Evolutionary conservation across 1,284 basidiomycete species (phyloP), one percentile per base, ranked within the genome.

Genomic region (Hortiboletus rubellus): DNA sequence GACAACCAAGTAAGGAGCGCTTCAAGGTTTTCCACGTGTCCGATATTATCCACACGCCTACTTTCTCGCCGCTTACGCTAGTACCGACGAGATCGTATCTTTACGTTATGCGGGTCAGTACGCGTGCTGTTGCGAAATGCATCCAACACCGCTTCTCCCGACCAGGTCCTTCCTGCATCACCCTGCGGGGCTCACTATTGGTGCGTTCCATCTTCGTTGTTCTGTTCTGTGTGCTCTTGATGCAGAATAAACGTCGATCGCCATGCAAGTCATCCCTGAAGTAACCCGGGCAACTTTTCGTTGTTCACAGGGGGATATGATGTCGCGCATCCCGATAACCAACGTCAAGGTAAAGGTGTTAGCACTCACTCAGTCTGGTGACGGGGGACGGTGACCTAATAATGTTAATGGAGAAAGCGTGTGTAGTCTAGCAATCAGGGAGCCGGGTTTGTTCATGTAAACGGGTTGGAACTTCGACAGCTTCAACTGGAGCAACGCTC

Each of bases 301-400:
- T 50, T 93, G 15, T 91, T 84, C 66, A 93, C 90, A 0, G 91
- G 91, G n/a, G 17, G 91, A 93, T 67, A 70, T 91, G 54, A 87
- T 90, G 18, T 81, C 87, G 11, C 88, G 90, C 63, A 91, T 66
- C 65, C 79, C 3, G 85, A 86, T 51, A 84, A 85, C 59, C 80
- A 90, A 67, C 22, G 22, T 22, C 22, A 22, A 22, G 22, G 2
- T 22, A 22, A 22, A 22, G 22, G 22, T 22, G 22, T 22, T 22
- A 22, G 22, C 22, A 22, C 22, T 22, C 22, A 22, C 22, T 22
- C 22, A 22, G 22, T 22, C 22, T 22, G 22, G 22, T 22, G 22
- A 22, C 22, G 22, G 22, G 22, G 22, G 22, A 22, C 22, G 22
- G 22, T 22, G 22, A 22, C 22, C 22, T 22, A 22, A 22, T 22